Conservation (phyloP, 495 filamentous ascomycete genomes). For the Viridothelium virens region DNA sequence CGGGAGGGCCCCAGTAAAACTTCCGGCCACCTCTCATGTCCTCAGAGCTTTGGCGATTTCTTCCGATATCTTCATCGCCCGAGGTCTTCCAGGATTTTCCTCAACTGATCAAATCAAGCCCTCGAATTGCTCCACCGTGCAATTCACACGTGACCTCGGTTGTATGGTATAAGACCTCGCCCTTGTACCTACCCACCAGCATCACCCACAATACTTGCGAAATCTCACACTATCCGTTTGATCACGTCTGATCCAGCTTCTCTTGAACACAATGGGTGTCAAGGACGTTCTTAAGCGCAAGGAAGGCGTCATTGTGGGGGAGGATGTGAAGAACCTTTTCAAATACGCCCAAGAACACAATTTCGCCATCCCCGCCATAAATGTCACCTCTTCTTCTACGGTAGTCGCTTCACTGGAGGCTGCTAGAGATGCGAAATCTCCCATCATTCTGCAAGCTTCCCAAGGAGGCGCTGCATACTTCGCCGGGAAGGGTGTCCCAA, state of each 20-base stretch:
- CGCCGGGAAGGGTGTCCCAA: slow-evolving; percentile 84
- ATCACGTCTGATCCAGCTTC: neutral
- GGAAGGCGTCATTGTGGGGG: slow-evolving; percentile 77
- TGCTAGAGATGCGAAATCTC: slow-evolving; percentile 77
- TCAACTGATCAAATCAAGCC: too few relatives aligned
- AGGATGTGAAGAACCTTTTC: slow-evolving; percentile 76
- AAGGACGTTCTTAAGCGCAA: slow-evolving; percentile 56
- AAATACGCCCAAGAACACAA: slow-evolving; percentile 73
- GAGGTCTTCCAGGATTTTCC: too few relatives aligned
- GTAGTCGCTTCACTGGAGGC: slow-evolving; percentile 86
- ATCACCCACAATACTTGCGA: neutral
- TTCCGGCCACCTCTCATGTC: too few relatives aligned
- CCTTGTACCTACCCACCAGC: neutral
- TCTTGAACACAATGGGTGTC: slow-evolving; percentile 2
- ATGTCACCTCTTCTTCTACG: slow-evolving; percentile 88
- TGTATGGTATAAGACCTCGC: too few relatives aligned
- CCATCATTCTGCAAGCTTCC: slow-evolving; percentile 84
- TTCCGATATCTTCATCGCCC: too few relatives aligned
- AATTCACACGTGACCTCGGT: too few relatives aligned
- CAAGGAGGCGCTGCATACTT: slow-evolving; percentile 95
- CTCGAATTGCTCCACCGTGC: too few relatives aligned
- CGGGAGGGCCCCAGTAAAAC: too few relatives aligned
- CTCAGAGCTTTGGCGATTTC: too few relatives aligned
- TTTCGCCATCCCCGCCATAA: slow-evolving; percentile 89
- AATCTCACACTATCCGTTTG: neutral